Conservation (phyloP, 345 rosid species). For the Euphorbia pulcherrima region DNA sequence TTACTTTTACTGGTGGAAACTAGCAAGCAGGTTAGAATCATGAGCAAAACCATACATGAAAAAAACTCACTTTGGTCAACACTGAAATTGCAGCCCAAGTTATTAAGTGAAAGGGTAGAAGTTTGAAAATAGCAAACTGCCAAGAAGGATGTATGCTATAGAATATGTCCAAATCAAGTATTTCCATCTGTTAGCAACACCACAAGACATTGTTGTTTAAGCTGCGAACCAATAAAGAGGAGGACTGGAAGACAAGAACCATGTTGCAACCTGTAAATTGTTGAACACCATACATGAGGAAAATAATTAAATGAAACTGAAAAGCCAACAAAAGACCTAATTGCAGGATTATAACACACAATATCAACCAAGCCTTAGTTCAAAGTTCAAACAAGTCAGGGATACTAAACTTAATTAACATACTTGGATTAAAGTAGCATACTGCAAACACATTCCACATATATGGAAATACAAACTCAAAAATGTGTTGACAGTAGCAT, state of each 20-base stretch:
- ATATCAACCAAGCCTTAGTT: neutral
- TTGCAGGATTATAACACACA: neutral
- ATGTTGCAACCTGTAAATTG: slow-evolving; percentile 66
- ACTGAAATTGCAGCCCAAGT: neutral
- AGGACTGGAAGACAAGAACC: slow-evolving; percentile 87
- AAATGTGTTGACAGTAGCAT: neutral
- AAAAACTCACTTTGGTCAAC: neutral
- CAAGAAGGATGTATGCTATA: slow-evolving; percentile 72
- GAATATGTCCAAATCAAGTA: slow-evolving; percentile 66
- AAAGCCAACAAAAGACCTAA: neutral
- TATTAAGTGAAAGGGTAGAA: slow-evolving; percentile 83
- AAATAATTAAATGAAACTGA: neutral
- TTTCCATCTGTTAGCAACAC: slow-evolving; percentile 44
- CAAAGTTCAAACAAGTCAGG: neutral
- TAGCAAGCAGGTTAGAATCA: neutral
- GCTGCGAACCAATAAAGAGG: slow-evolving; percentile 90
- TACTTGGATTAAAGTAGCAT: too few relatives aligned
- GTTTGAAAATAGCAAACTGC: slow-evolving; percentile 77
- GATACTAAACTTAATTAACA: too few relatives aligned
- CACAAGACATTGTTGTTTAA: slow-evolving; percentile 33
- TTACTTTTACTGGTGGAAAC: neutral
- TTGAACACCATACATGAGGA: slow-evolving; percentile 3
- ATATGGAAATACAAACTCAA: neutral
- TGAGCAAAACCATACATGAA: neutral
- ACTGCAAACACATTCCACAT: neutral